These are phyloP conservation scores for Euphorbia corollata DNA, from an alignment of 441 rosid genomes.

Conservation along the genomic window DNA sequence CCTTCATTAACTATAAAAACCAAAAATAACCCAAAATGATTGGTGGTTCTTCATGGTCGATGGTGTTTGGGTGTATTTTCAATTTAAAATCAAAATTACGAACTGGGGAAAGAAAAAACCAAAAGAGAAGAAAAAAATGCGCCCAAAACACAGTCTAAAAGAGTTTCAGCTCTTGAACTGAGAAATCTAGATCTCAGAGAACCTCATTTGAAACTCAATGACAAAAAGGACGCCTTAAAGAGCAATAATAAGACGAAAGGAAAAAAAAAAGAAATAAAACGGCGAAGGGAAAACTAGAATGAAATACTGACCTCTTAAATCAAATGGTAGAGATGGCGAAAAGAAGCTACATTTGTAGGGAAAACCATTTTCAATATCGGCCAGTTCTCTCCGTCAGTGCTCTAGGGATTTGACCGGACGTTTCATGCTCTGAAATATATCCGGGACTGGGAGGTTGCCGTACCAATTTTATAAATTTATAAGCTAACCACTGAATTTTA, in stretches of 20 bases:
- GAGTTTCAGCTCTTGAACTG: neutral
- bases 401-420: conserved; percentile 43
- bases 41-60: too few relatives aligned
- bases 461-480: too few relatives aligned
- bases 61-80: too few relatives aligned
- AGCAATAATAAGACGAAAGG: conserved; percentile 5
- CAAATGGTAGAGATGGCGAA: neutral
- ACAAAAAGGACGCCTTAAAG: neutral
- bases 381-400: neutral
- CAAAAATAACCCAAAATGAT: too few relatives aligned
- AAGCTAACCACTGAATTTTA: too few relatives aligned
- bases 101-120: neutral
- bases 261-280: neutral
- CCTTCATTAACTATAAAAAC: too few relatives aligned
- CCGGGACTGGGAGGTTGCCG: too few relatives aligned
- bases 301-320: neutral
- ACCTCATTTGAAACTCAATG: conserved; percentile 14
- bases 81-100: neutral
- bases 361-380: neutral
- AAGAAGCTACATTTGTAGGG: neutral
- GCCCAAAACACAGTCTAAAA: neutral
- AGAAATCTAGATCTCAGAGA: conserved; percentile 15
- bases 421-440: too few relatives aligned
- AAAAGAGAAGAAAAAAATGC: neutral
- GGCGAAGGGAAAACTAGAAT: neutral